Evolutionary conservation across 805 yeast genomes (phyloP).

Genomic region (Aciculoconidium aculeatum): DNA sequence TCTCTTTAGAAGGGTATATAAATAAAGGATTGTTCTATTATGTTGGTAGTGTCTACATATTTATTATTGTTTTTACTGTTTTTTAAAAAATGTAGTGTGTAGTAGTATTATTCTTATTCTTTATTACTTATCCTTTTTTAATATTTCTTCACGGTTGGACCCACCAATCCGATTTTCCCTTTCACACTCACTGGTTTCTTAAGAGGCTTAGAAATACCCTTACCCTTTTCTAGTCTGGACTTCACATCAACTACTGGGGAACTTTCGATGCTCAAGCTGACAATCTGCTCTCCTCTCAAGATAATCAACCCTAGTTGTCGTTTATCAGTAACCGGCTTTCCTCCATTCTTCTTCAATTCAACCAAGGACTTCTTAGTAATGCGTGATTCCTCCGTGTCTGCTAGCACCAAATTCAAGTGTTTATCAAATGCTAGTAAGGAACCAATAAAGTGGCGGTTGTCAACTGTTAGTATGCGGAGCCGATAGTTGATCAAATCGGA

Average conservation of each 20-base stretch:
- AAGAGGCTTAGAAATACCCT: conserved; percentile 25
- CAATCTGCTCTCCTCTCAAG: conserved; percentile 82
- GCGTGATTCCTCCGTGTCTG: conserved; percentile 81
- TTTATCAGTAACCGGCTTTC: conserved; percentile 51
- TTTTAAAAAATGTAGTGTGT: too few relatives aligned
- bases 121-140: too few relatives aligned
- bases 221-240: conserved; percentile 22
- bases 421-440: conserved; percentile 83
- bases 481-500: conserved; percentile 71
- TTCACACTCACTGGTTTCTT: conserved; percentile 27
- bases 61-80: too few relatives aligned
- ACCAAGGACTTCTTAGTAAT: conserved; percentile 54
- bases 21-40: too few relatives aligned
- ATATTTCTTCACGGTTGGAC: conserved; percentile 15
- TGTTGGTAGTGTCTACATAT: too few relatives aligned
- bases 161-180: conserved; percentile 15
- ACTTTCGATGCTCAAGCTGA: conserved; percentile 61
- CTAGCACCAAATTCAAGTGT: conserved; percentile 78
- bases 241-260: conserved; percentile 47
- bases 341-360: conserved; percentile 24
- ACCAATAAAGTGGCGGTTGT: conserved; percentile 74
- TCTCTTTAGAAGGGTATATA: too few relatives aligned
- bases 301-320: conserved; percentile 76
- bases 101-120: too few relatives aligned
- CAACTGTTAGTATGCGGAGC: conserved; percentile 68